Conservation (phyloP, 2,329 filamentous ascomycete species). For the Colletotrichum abscissum region DNA sequence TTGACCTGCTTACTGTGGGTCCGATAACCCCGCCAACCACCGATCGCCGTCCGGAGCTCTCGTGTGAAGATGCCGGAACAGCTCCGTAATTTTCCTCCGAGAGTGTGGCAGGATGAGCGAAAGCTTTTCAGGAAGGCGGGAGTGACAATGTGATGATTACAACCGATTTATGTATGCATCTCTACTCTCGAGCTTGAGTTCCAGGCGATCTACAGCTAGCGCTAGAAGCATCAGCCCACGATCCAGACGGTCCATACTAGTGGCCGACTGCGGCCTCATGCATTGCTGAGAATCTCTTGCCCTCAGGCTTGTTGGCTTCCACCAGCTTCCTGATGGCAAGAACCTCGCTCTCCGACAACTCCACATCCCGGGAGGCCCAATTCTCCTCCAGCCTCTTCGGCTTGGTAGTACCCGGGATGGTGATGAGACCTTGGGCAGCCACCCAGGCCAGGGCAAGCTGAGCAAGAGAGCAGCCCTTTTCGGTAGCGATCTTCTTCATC, state of each 20-base stretch:
- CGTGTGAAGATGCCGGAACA: not conserved
- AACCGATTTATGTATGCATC: not conserved
- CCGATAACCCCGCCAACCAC: no score
- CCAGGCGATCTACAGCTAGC: no score
- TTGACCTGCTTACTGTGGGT: not conserved
- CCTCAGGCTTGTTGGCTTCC: not conserved
- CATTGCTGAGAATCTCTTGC: not conserved
- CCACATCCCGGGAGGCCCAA: conserved; percentile 47
- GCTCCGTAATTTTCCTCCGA: not conserved
- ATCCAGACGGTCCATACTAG: not conserved
- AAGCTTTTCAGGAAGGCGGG: not conserved
- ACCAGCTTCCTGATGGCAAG: not conserved
- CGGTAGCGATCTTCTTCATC: conserved; percentile 50
- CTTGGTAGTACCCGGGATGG: conserved; percentile 59
- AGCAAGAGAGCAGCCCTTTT: conserved; percentile 46
- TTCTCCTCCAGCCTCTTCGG: conserved; percentile 51
- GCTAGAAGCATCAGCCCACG: not conserved
- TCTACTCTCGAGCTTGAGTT: not conserved
- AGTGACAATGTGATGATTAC: rapidly evolving
- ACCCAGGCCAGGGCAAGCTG: conserved; percentile 55
- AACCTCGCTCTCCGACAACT: conserved; percentile 49
- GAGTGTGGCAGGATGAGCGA: not conserved
- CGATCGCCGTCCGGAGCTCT: not conserved
- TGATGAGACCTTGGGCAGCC: conserved; percentile 52
- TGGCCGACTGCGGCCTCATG: not conserved